Percentiles rank a stretch among this genome's conserved stretches.
These are phyloP conservation scores for Allium fistulosum DNA, from an alignment of 106 monocot species.

Conservation along the genomic window DNA sequence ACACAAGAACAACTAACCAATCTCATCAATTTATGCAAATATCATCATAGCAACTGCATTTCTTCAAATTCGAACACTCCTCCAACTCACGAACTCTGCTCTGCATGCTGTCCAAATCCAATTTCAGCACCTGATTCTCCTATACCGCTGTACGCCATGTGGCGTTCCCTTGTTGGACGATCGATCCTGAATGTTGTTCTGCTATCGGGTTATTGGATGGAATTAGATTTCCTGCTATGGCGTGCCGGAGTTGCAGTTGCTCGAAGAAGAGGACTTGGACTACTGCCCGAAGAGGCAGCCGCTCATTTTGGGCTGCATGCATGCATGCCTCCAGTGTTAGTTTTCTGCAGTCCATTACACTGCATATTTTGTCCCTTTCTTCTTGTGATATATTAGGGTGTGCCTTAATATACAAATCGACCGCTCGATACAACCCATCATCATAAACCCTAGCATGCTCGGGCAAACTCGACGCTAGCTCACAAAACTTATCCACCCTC, in stretches of 20 bases:
- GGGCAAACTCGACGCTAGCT: constrained; percentile 57
- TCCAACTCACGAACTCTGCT: constrained; percentile 80
- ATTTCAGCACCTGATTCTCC: constrained; percentile 66
- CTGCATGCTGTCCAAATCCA: constrained; percentile 95
- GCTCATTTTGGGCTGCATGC: constrained; percentile 97
- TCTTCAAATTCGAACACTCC: constrained; percentile 82
- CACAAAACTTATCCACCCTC: constrained; percentile 65
- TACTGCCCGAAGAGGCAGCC: constrained; percentile 70
- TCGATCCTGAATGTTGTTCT: constrained; percentile 6
- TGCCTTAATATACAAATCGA: constrained; percentile 91
- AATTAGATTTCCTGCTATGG: constrained; percentile 59
- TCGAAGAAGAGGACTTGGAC: constrained; percentile 99
- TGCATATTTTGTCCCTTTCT: constrained; percentile 66
- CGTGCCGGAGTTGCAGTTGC: constrained; percentile 91
- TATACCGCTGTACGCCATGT: constrained; percentile 38
- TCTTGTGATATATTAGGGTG: constrained; percentile 53
- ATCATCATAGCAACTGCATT: too few relatives aligned
- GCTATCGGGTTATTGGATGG: constrained; percentile 4
- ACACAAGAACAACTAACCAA: too few relatives aligned
- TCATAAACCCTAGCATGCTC: constrained; percentile 61
- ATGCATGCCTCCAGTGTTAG: constrained; percentile 94
- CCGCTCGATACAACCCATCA: constrained; percentile 89
- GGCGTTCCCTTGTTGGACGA: constrained; percentile 11
- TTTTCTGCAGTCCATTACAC: constrained; percentile 86
- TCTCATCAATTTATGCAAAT: too few relatives aligned